phyloP scores from a whole-genome alignment of 176 grass and related monocot genomes.

The Zoysia japonica region DNA sequence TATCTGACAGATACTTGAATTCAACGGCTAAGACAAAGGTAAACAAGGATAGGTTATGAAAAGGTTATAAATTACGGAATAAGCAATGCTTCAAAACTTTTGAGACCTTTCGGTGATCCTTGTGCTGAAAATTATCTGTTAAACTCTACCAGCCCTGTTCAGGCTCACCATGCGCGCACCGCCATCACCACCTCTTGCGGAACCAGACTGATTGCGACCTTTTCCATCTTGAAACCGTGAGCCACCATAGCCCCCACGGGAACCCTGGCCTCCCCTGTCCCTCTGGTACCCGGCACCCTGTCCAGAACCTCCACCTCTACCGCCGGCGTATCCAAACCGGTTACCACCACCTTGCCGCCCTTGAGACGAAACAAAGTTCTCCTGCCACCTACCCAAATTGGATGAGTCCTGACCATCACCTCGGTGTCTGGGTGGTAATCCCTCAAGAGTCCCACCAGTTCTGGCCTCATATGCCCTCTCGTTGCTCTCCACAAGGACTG shows the following conservation, averaged over 20 bases:
- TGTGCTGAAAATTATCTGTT: conserved; percentile 33
- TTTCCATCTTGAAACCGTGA: conserved; percentile 58
- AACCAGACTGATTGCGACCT: conserved; percentile 38
- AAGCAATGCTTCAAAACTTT: conserved; percentile 26
- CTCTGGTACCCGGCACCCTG: conserved; percentile 63
- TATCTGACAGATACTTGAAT: conserved; percentile 12
- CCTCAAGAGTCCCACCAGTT: conserved; percentile 88
- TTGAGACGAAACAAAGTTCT: conserved; percentile 62
- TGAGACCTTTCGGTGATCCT: conserved; percentile 9
- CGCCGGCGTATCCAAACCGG: conserved; percentile 46
- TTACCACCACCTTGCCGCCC: conserved; percentile 68
- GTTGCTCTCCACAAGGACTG: conserved; percentile 79
- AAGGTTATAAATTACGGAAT: conserved; percentile 12
- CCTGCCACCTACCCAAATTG: conserved; percentile 70
- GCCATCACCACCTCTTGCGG: conserved; percentile 49
- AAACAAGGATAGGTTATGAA: conserved; percentile 1
- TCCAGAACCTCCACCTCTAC: conserved; percentile 60
- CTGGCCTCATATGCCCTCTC: conserved; percentile 92
- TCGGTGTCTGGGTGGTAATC: conserved; percentile 65
- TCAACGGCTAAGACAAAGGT: conserved; percentile 20
- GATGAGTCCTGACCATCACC: conserved; percentile 66
- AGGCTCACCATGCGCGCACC: conserved; percentile 79
- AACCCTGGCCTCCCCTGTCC: conserved; percentile 58
- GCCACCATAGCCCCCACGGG: conserved; percentile 55
- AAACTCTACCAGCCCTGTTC: conserved; percentile 67